Base-by-base conservation (phyloP, 345 rosid species). In the Linum usitatissimum region DNA sequence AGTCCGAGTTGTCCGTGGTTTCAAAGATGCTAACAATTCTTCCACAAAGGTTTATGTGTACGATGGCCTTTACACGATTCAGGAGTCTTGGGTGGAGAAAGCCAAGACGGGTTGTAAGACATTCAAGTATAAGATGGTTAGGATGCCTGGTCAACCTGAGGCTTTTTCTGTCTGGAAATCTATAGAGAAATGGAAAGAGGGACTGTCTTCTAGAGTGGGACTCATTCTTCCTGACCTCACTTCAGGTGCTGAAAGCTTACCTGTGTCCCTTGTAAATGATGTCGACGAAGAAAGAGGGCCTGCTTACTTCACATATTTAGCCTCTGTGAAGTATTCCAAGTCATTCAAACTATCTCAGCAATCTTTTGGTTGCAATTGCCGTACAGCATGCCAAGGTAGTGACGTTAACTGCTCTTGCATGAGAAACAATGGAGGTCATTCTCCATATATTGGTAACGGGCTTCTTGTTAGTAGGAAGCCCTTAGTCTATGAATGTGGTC, bases 251-350 rank as follows among this genome's bases (percentile, higher is more conserved):
- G 98, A 90, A 81, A 61, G 59, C 17, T 3, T 68, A 17, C 83
- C 94, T 10, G 86, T 90, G 65, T 77, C 91, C 13, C 84, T 92
- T 54, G 88, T 89, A 60, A 92, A 92, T 71, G 95, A 90, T 39
- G 75, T 90, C 30, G 97, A 89, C 70, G 83, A 72, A 55, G 96
- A 84, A 79, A 89, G 79, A 65, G 85, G 91, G 7, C 97, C 97
- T 48, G 82, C 79, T 18, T 71, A 75, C 76, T 92, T 92, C 71
- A 81, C 71, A 21, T 92, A 89, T 68, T 67, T 72, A 60, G 53
- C 88, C 9, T 56, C 73, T 51, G 69, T 84, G 3, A 83, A 79
- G 80, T 71, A 79, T 68, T 60, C 70, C 5, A 81, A 78, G 62
- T 68, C 91, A 21, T 73, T 79, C 57, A 75, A 62, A 66, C 54